A percentile compares a stretch with the other conserved stretches of the same genome.
Conservation (phyloP, 495 filamentous ascomycete species). For the Pseudomonodictys pantanalensis region DNA sequence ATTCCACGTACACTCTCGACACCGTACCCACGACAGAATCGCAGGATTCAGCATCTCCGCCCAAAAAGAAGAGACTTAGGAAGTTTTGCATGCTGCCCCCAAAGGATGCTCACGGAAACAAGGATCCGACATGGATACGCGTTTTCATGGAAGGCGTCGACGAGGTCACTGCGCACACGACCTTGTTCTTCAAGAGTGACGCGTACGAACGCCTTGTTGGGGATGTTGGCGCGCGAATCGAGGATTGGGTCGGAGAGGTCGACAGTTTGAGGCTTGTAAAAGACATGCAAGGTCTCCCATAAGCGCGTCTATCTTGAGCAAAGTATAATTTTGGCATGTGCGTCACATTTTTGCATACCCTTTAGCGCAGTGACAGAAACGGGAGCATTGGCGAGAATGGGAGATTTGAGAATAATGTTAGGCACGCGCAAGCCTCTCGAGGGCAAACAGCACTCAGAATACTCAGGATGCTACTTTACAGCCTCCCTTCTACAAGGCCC, state of each 20-base stretch:
- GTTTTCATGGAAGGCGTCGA: slow-evolving; percentile 80
- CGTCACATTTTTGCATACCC: too few relatives aligned
- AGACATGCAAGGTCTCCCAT: slow-evolving; percentile 14
- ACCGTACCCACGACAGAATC: background rate
- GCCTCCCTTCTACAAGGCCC: too few relatives aligned
- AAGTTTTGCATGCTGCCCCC: slow-evolving; percentile 77
- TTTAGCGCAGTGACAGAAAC: too few relatives aligned
- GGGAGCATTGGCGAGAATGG: too few relatives aligned
- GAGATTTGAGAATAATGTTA: too few relatives aligned
- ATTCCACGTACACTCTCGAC: slow-evolving; percentile 2
- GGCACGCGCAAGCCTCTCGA: too few relatives aligned
- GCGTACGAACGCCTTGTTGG: slow-evolving; percentile 75
- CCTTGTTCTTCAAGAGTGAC: slow-evolving; percentile 66
- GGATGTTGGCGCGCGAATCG: slow-evolving; percentile 67
- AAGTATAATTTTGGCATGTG: background rate
- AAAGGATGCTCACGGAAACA: slow-evolving; percentile 45
- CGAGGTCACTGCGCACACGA: slow-evolving; percentile 81
- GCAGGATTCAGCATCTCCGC: background rate
- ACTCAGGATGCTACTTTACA: too few relatives aligned
- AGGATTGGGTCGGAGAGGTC: slow-evolving; percentile 68
- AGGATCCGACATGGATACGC: slow-evolving; percentile 69
- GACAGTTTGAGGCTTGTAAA: slow-evolving; percentile 25
- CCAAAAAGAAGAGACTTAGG: slow-evolving; percentile 41
- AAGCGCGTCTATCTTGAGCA: background rate
- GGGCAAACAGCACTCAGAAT: too few relatives aligned